Percentiles rank a stretch among this genome's conserved stretches.
These are phyloP conservation scores for Solanum phureja DNA, from an alignment of 257 asterid genomes.

Conservation along the genomic window DNA sequence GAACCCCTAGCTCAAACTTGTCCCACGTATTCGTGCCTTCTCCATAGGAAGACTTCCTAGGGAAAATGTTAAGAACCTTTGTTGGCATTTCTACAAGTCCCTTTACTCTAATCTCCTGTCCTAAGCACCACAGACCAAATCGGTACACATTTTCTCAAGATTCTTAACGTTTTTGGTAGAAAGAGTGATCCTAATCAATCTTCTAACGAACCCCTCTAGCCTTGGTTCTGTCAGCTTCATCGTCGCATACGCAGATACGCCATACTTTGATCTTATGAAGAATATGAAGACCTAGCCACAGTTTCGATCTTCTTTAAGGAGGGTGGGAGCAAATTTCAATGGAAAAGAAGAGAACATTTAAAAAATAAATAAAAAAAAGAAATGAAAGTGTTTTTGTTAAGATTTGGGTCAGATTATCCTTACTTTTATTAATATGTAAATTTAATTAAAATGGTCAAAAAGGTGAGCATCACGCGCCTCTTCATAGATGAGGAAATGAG, in stretches of 20 bases:
- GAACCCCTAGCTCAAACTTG: slow-evolving; percentile 29
- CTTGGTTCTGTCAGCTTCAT: slow-evolving; percentile 31
- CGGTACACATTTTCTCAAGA: slow-evolving; percentile 37
- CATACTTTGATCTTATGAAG: background rate
- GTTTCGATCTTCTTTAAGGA: background rate
- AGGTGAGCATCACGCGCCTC: too few relatives aligned
- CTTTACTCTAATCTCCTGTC: slow-evolving; percentile 52
- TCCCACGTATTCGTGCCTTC: too few relatives aligned
- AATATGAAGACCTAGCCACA: background rate
- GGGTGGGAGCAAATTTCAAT: background rate
- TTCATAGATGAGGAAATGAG: too few relatives aligned
- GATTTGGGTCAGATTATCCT: too few relatives aligned
- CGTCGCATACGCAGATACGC: slow-evolving; percentile 29
- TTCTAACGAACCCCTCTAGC: slow-evolving; percentile 14
- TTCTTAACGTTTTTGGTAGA: slow-evolving; percentile 11
- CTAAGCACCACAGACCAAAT: slow-evolving; percentile 19
- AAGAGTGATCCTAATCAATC: slow-evolving; percentile 43
- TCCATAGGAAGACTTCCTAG: slow-evolving; percentile 44
- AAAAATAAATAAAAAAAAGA: too few relatives aligned
- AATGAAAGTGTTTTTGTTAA: too few relatives aligned
- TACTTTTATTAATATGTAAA: too few relatives aligned
- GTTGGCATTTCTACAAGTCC: slow-evolving; percentile 67
- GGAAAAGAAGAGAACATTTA: too few relatives aligned
- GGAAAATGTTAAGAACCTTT: slow-evolving; percentile 50
- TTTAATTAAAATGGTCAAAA: too few relatives aligned